Base-by-base conservation (phyloP, 2,329 filamentous ascomycete genomes). In the Scolecobasidium constrictum region DNA sequence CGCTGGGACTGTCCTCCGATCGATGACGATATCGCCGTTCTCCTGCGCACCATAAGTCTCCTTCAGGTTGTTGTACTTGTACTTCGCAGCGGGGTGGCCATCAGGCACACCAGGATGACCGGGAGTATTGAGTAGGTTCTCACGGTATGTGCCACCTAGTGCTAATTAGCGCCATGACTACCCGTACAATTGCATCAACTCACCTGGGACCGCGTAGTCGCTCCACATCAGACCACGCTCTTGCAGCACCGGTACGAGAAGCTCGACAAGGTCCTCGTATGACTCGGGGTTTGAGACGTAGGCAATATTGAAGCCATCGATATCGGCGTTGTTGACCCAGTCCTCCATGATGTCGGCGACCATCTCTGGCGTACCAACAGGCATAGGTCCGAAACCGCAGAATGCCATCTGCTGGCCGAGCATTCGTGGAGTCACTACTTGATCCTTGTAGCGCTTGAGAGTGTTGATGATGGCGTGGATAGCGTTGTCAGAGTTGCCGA, bases 241-340 rank as follows among this genome's bases (percentile, higher is more conserved):
- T 15, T 66, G 68, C n/a, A 82, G 63, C 48, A 81, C 78, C 0
- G 77, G 78, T 2, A 81, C 53, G 5, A 81, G 57, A 1, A 77
- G 61, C 20, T 80, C 72, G 31, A 75, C 69, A 13, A 81, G 72
- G 47, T 81, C 77, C 46, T 76, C 71, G 57, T 81, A 81, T 0
- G 74, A 75, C 41, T 72, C 68, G 0, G 77, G 77, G 50, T 75
- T 76, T 13, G 78, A 59, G 0, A 73, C 73, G 47, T 81, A 80
- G 2, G 72, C 73, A 11, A 40, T 28, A 20, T 40, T 40, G 22
- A 40, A 40, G 5, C 38, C 38, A 17, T 15, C 19, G 7, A 19
- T 20, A 16, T 22, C 20, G 41, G 23, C 38, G 5, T 40, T 18
- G n/a, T 34, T 17, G 6, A 33, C 22, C 38, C 38, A 40, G 5